These are phyloP conservation scores for Pythium guiyangense DNA, from an alignment of 352 stramenopile genomes.

Conservation along the genomic window DNA sequence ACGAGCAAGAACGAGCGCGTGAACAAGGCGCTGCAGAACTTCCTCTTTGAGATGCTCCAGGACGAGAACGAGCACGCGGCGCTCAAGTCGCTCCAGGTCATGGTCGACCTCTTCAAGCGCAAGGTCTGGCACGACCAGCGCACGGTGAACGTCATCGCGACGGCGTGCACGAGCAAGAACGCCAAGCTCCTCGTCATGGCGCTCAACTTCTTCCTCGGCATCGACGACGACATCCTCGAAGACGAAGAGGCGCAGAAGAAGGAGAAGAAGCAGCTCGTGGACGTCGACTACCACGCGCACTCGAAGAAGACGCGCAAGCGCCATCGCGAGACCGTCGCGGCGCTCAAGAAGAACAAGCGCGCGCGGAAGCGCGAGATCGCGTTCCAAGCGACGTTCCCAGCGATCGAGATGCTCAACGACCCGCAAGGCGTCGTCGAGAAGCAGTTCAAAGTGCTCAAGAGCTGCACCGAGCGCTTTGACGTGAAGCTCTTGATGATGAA, in stretches of 20 bases:
- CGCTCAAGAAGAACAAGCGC: slow-evolving; percentile 90
- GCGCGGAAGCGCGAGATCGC: slow-evolving; percentile 72
- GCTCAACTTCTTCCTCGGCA: slow-evolving; percentile 98
- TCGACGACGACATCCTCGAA: slow-evolving; percentile 96
- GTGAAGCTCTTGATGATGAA: slow-evolving; percentile 98
- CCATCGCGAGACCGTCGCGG: slow-evolving; percentile 76
- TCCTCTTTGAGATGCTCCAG: slow-evolving; percentile 94
- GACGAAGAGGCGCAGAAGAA: slow-evolving; percentile 93
- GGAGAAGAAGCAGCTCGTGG: slow-evolving; percentile 73
- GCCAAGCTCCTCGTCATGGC: slow-evolving; percentile 87
- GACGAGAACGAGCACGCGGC: slow-evolving; percentile 83
- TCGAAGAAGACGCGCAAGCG: slow-evolving; percentile 96
- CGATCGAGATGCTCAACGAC: slow-evolving; percentile 97
- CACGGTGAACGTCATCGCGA: slow-evolving; percentile 96
- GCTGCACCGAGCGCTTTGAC: slow-evolving; percentile 89
- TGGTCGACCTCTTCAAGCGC: slow-evolving; percentile 95
- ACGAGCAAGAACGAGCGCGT: slow-evolving; percentile 95
- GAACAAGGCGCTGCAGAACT: slow-evolving; percentile 94
- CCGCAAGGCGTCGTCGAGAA: slow-evolving; percentile 93
- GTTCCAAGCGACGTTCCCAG: slow-evolving; percentile 89
- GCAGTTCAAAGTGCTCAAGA: slow-evolving; percentile 90
- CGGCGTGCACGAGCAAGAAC: slow-evolving; percentile 86
- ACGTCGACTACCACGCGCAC: slow-evolving; percentile 93
- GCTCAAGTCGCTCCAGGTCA: slow-evolving; percentile 89
- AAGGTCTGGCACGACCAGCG: slow-evolving; percentile 96